These are phyloP conservation scores for Lycium ferocissimum DNA, from an alignment of 257 asterid genomes.

Conservation along the genomic window DNA sequence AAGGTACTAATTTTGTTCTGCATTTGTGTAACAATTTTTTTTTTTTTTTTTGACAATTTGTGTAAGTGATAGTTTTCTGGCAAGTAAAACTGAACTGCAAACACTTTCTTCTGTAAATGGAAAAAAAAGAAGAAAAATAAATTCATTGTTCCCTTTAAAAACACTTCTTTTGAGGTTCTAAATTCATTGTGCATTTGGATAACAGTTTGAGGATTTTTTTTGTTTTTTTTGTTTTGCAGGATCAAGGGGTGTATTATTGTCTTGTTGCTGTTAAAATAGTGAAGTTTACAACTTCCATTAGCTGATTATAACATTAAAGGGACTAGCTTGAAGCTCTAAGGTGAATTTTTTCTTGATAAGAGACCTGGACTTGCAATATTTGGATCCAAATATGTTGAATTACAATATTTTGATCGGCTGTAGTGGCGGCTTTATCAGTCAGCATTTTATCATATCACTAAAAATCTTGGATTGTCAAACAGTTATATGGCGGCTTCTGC, in stretches of 20 bases:
- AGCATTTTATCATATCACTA: constrained; percentile 45
- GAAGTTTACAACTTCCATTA: not conserved
- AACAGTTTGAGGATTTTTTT: not conserved
- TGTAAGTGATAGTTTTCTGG: too few relatives aligned
- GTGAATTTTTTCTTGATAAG: constrained; percentile 26
- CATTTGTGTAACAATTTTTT: not conserved
- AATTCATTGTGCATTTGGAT: not conserved
- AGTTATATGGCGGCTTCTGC: constrained; percentile 53
- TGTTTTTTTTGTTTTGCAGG: constrained; percentile 5
- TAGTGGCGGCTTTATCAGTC: constrained; percentile 46
- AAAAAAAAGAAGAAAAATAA: too few relatives aligned
- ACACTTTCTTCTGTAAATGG: too few relatives aligned
- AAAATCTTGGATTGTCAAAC: constrained; percentile 33
- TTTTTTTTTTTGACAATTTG: not conserved
- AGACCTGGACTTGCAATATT: not conserved
- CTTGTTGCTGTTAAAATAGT: not conserved
- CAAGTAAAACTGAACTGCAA: too few relatives aligned
- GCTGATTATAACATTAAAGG: not conserved
- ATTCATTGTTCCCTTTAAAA: too few relatives aligned
- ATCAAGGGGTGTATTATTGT: not conserved
- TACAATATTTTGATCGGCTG: constrained; percentile 53
- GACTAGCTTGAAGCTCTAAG: constrained; percentile 11
- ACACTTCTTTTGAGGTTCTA: not conserved
- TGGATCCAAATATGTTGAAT: constrained; percentile 50
- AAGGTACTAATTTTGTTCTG: not conserved